Base-by-base conservation (phyloP, 805 yeast genomes). In the Candida ovalis region DNA sequence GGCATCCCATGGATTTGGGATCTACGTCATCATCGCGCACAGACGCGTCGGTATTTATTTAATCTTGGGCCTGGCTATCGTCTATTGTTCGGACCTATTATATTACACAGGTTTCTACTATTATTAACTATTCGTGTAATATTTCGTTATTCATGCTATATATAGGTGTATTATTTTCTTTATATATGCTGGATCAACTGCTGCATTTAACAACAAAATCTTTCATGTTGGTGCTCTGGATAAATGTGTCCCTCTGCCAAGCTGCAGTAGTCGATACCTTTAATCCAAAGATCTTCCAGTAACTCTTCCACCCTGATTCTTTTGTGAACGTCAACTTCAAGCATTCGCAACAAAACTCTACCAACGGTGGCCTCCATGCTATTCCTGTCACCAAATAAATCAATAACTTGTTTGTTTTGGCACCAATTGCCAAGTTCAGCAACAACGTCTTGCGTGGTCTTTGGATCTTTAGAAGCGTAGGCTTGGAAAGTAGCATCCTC, bases 401-500 rank as follows among this genome's bases (percentile, higher is more conserved):
- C 27, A 21, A 24, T 17, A 28, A 41, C n/a, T 8, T 21, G 13
- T 30, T 5, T 19, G 10, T 18, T 21, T 17, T 35, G 19, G 12
- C 35, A 30, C 33, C 40, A 43, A n/a, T 13, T 21, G 18, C 35
- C 25, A 15, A 25, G 7, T 27, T 19, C 25, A 15, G 25, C 10
- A 4, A n/a, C 37, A 4, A 30, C 17, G 21, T 30, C 36, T 19
- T 19, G 10, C 17, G 21, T 17, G 21, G n/a, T 28, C 4, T 15
- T 33, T 1, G 40, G 6, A 12, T 13, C 19, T 15, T 22, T 22
- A 22, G 15, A 30, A 9, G 28, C 43, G 42, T 53, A 59, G 18
- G 22, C 23, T 15, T n/a, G 32, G 27, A 42, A 60, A 2, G 5
- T 17, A 3, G 19, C 13, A 42, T 59, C 62, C 35, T 54, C 52